Evolutionary conservation across 768 basidiomycete species (phyloP).

Genomic region (Collybiopsis confluens): DNA sequence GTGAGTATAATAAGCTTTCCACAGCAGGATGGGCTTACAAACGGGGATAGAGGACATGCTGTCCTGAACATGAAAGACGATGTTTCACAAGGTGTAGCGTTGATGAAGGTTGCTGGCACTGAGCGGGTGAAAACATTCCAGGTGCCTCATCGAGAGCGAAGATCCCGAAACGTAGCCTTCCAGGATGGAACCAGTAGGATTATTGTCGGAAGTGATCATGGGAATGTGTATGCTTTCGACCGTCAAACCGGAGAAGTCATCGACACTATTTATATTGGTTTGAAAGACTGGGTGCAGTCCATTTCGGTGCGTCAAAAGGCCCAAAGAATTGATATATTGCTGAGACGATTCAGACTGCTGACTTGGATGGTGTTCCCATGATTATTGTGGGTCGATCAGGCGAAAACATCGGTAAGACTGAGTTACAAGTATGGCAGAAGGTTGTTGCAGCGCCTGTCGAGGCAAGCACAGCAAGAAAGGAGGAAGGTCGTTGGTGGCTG

Average conservation of each 20-base stretch:
- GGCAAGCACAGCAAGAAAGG: neutral
- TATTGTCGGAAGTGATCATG: slow-evolving; percentile 3
- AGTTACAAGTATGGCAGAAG: neutral
- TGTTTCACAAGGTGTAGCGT: neutral
- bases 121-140: neutral
- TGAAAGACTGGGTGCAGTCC: slow-evolving; percentile 1
- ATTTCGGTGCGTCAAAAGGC: neutral
- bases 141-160: neutral
- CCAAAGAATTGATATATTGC: too few relatives aligned
- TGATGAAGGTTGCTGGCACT: neutral
- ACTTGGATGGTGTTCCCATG: neutral
- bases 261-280: neutral
- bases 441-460: neutral
- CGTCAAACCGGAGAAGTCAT: neutral
- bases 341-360: neutral
- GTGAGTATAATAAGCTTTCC: neutral
- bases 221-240: slow-evolving; percentile 2
- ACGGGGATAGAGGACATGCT: neutral
- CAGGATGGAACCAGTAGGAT: neutral
- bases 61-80: neutral
- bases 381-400: neutral
- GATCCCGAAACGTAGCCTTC: neutral
- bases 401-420: neutral
- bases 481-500: neutral
- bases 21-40: neutral